Evolutionary conservation across 1,284 basidiomycete genomes (phyloP), one percentile per base, ranked within the genome.

Genomic region (Ganoderma resinaceum): DNA sequence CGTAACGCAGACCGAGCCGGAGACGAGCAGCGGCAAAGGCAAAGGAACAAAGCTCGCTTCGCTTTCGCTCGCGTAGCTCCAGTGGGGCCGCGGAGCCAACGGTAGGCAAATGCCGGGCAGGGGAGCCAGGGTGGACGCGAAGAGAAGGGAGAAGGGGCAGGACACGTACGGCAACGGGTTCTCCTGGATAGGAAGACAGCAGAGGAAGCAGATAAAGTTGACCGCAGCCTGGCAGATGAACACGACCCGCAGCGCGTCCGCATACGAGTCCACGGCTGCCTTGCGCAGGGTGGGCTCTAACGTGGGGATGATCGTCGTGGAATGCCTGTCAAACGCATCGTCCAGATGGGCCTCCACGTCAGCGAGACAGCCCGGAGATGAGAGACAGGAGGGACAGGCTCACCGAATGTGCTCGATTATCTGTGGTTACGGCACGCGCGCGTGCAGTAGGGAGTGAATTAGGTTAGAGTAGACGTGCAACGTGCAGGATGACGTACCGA

Each of bases 231-330:
- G 91, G 75, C 90, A 91, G 69, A 95, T 87, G 82, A 98, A 99
- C 65, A 97, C 95, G 73, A 90, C 88, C 74, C 89, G 89, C 73
- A 99, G 83, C 58, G 95, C 94, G 75, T 89, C 87, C 40, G 90
- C 89, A 81, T 98, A 99, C 0, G 95, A 94, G 71, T 88, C 86
- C 59, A 94, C 86, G 0, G 96, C 97, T 38, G 90, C 90, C 72
- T 86, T 80, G 75, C 85, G 87, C 62, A 91, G 77, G 40, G 80
- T 76, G 55, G 89, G 88, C 11, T 90, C 84, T 53, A 99, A 86
- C 59, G 84, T 81, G 62, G 89, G 88, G 81, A 99, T 96, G 68
- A 92, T 89, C 46, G 86, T 87, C 23, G 94, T 92, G 65, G 92
- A 93, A 80, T 95, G 94, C 60, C 96, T 94, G 76, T 58, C 55